Evolutionary conservation across 1,284 basidiomycete species (phyloP), one percentile per base, ranked within the genome.

Genomic region (Leucoagaricus sp.): DNA sequence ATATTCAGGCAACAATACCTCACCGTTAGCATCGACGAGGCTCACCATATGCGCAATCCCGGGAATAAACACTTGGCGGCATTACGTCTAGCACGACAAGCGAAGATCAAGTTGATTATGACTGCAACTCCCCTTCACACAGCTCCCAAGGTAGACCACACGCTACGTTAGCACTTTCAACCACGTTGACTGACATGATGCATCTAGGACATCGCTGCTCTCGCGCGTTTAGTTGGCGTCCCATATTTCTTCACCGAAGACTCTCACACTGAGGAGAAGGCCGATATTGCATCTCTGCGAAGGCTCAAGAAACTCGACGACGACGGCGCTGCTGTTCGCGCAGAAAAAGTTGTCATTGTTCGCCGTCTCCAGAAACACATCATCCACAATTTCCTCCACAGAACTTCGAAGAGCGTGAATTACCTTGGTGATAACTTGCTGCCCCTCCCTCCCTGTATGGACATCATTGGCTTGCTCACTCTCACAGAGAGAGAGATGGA

Each of bases 41-140:
- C 65, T 0, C 72, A 74, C 3, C 48, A 58, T 7, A 64, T 69
- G 42, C 46, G 67, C 0, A 75, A 73, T 40, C 3, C 34, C 0
- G 67, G 68, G 0, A 12, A 52, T 0, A 65, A 63, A 34, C 69
- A 73, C n/a, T 40, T 45, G 0, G 50, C 67, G 1, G 59, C 57
- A 0, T 56, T 73, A 1, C 47, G 29, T 0, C 31, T 73, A 3
- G 28, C 65, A 1, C 45, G 66, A 13, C 59, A 62, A 6, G 53
- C 59, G 0, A 23, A 7, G 0, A 17, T 72, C 0, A 45, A 61
- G 2, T 7, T 74, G 0, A 48, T 65, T 1, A 59, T 72, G 58
- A 73, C 72, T 1, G 72, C 67, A 0, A 75, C 73, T 0, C 73
- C 72, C 0, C 61, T 75, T 2, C 66, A 68, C 19, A 74, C 72